Evolutionary conservation across 306 rosid species (phyloP), one percentile per base, ranked within the genome.

Genomic region (Quillaja saponaria): DNA sequence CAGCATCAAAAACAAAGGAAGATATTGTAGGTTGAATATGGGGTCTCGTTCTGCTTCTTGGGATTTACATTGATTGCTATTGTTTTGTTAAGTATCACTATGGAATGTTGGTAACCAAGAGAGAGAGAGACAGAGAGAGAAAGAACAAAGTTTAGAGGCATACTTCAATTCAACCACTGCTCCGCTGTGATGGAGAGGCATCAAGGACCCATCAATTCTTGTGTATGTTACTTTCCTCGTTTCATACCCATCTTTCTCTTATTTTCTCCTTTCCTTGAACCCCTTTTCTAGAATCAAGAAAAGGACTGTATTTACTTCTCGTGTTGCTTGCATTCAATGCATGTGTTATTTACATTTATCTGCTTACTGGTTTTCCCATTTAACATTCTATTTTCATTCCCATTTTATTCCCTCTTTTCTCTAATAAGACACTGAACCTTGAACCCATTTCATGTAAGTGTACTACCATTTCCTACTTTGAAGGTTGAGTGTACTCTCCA

Each of bases 121-220:
- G 47, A 55, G 61, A 45, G 66, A 14, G 68, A 49, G 49, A 65
- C 6, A 13, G n/a, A 70, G 68, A 20, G 47, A 55, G 61, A 45
- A 63, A 14, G 68, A 49, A 44, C 61, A 39, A 7, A 39, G 6
- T 12, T 82, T 78, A 69, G 61, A 74, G 55, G 13, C 44, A 35
- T 41, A 17, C 77, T 76, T 60, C 71, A 41, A 59, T 74, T 55
- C 44, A 8, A 62, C 60, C 60, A n/a, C 78, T 64, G 10, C 68
- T 72, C 77, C 34, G 55, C 80, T 59, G 67, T 55, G 58, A 91
- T 92, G 98, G 90, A 92, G 85, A 78, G 87, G 68, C 86, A 86
- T 48, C 90, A 86, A 85, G 95, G 82, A 88, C 98, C 90, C 81
- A 66, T 86, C 58, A 78, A 83, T 77, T 80, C 95, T 61, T 84